Conservation (phyloP, 2,329 filamentous ascomycete genomes). For the Shiraia sp. region DNA sequence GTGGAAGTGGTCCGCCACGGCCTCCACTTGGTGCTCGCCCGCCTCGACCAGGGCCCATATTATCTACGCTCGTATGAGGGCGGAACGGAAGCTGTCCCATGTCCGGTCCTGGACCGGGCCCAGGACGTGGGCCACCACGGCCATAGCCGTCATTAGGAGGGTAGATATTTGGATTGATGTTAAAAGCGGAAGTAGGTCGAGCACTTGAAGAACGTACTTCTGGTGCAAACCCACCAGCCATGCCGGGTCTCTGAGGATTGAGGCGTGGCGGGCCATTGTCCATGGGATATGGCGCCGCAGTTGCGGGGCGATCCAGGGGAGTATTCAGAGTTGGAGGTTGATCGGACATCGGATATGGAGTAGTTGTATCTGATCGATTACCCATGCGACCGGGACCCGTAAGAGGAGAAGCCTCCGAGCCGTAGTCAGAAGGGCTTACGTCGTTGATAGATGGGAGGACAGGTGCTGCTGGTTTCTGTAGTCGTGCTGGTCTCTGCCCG, state of each 20-base stretch:
- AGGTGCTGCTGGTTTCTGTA: slow-evolving; percentile 43
- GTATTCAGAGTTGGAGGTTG: slow-evolving; percentile 41
- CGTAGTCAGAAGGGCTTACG: slow-evolving; percentile 42
- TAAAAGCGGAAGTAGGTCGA: slow-evolving; percentile 55
- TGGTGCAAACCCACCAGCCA: slow-evolving; percentile 48
- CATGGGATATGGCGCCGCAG: slow-evolving; percentile 71
- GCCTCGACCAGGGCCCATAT: slow-evolving; percentile 39
- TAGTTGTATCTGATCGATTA: slow-evolving; percentile 40
- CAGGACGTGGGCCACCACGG: slow-evolving; percentile 31
- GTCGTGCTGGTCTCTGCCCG: slow-evolving; percentile 51
- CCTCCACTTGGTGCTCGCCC: slow-evolving; percentile 33
- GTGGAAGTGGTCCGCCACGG: slow-evolving; percentile 34
- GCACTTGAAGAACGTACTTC: slow-evolving; percentile 56
- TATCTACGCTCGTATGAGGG: slow-evolving; percentile 43
- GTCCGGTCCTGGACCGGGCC: slow-evolving; percentile 26
- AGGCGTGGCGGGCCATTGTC: slow-evolving; percentile 64
- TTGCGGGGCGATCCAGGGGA: slow-evolving; percentile 50
- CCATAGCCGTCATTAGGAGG: slow-evolving; percentile 33
- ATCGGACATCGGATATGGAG: slow-evolving; percentile 51
- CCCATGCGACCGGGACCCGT: slow-evolving; percentile 28
- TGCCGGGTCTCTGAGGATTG: slow-evolving; percentile 30
- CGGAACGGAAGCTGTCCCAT: slow-evolving; percentile 40
- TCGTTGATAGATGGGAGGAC: slow-evolving; percentile 47
- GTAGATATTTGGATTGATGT: slow-evolving; percentile 53
- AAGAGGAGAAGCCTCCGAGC: slow-evolving; percentile 27